These are phyloP conservation scores for Trapa incisa DNA, from an alignment of 345 rosid species.

Conservation along the genomic window DNA sequence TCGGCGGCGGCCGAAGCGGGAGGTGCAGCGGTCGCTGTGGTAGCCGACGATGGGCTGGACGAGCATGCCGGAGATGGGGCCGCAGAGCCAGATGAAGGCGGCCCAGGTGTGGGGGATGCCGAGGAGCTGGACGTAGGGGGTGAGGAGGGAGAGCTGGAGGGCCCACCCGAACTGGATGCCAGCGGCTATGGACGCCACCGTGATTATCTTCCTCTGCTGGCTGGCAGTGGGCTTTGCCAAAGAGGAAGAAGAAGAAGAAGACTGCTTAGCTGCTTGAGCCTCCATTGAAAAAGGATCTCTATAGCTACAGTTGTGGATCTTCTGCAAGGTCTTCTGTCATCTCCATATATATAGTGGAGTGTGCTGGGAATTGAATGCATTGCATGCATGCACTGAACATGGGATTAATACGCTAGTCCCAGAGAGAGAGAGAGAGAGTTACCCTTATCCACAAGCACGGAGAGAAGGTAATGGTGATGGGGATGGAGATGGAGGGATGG, in stretches of 20 bases:
- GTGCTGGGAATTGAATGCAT: not conserved
- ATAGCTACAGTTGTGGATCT: too few species aligned
- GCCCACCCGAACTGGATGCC: constrained; percentile 98
- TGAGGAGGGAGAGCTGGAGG: constrained; percentile 65
- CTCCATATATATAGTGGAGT: not conserved
- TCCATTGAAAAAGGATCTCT: not conserved
- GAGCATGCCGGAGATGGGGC: constrained; percentile 77
- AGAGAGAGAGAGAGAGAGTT: not conserved
- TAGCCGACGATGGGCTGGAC: constrained; percentile 87
- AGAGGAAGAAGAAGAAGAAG: not conserved
- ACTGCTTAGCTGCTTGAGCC: not conserved
- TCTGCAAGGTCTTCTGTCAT: not conserved
- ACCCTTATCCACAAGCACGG: not conserved
- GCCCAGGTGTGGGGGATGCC: constrained; percentile 90
- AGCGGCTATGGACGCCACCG: constrained; percentile 69
- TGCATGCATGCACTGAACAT: not conserved
- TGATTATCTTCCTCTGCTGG: constrained; percentile 35
- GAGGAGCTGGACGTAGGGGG: constrained; percentile 75
- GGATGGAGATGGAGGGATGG: not conserved
- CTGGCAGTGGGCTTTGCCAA: constrained; percentile 3
- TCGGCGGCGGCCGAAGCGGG: constrained; percentile 75
- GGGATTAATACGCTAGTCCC: not conserved
- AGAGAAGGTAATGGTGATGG: not conserved
- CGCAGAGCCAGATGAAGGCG: constrained; percentile 82
- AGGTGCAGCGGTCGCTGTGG: constrained; percentile 64